Evolutionary conservation across 169 alveolate genomes (phyloP), one percentile per base, ranked within the genome.

Genomic region (Besnoitia besnoiti): DNA sequence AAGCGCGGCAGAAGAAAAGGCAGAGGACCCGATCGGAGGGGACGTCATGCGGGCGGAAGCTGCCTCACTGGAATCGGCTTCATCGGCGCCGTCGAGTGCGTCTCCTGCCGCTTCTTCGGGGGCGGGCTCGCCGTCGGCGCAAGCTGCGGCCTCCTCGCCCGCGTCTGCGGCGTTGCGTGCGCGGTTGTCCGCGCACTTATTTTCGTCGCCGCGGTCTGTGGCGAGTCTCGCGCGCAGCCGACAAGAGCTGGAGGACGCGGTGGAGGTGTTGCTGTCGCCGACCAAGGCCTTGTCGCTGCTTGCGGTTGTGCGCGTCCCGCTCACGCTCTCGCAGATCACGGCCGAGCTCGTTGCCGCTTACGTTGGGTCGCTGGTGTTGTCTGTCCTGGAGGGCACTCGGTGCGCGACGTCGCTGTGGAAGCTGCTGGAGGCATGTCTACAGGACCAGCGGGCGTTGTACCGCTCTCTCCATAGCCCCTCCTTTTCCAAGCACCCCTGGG

Each of bases 401-500:
- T 77, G 87, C 87, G n/a, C 87, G 7, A 10, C 59, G 21, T 77
- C 87, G 49, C 87, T 77, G 21, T 39, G n/a, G 40, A 2, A 27
- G 37, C n/a, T 44, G 4, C 59, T 77, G 50, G 10, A 44, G 55
- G 49, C 49, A 0, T 44, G 49, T 55, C 0, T 77, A 0, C 33
- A 27, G 16, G 40, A 42, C 55, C 87, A 51, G 55, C 2, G 40
- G 37, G 40, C 87, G 3, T 44, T 37, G 33, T 77, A 40, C 47
- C 8, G 7, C 24, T 7, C 61, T 10, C 2, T 77, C 59, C 87
- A 42, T 19, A 21, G n/a, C 59, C 40, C 50, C 8, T 7, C 49
- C 61, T 42, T 77, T 21, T 27, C 61, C 37, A 77, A 77, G 37
- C 87, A 77, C 55, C 87, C 61, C 87, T 77, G 87, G 87, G 2